Conservation (phyloP, 495 filamentous ascomycete genomes). For the Copromyces sp. region DNA sequence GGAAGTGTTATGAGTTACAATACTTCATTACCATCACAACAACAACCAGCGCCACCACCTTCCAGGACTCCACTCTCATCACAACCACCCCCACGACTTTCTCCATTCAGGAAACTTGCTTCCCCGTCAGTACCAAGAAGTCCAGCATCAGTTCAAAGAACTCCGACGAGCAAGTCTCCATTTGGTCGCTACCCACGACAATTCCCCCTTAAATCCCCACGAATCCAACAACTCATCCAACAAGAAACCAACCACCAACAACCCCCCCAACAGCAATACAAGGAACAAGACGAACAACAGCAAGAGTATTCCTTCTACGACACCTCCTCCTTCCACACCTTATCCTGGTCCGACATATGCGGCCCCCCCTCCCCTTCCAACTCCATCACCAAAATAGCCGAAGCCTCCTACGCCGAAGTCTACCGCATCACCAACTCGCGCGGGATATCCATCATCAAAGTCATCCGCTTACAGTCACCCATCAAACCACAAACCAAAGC, state of each 20-base stretch:
- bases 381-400: conserved; percentile 52
- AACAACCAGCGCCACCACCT: neutral
- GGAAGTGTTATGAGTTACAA: neutral
- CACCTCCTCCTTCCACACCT: conserved; percentile 18
- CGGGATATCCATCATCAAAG: conserved; percentile 43
- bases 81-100: neutral
- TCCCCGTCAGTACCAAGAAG: neutral
- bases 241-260: neutral
- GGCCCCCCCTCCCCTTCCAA: conserved; percentile 24
- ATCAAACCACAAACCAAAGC: conserved; percentile 36
- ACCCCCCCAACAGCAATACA: neutral
- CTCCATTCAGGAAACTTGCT: neutral
- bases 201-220: neutral
- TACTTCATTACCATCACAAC: neutral
- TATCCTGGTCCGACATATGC: conserved; percentile 44
- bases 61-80: neutral
- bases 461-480: conserved; percentile 38
- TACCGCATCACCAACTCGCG: conserved; percentile 46
- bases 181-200: neutral
- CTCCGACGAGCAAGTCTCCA: neutral
- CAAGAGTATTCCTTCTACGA: conserved; percentile 1
- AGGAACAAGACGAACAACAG: neutral
- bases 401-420: conserved; percentile 60
- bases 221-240: neutral
- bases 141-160: neutral